Evolutionary conservation across 768 basidiomycete species (phyloP), one percentile per base, ranked within the genome.

Genomic region (Glaciozyma martinii): DNA sequence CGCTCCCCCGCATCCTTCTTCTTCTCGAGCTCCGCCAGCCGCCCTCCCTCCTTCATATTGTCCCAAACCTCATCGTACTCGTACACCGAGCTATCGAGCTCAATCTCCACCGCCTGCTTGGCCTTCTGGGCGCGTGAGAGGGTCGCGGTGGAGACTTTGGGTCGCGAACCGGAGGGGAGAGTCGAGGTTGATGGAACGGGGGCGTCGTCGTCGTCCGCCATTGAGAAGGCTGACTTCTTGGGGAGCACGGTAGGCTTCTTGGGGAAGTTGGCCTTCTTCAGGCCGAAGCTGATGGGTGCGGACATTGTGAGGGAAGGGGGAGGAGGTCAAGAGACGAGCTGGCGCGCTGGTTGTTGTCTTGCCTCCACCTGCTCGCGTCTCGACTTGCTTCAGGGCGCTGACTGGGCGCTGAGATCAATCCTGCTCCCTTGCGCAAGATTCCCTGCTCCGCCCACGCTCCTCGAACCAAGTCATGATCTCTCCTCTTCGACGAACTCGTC

Each of bases 21-120:
- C 77, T 90, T 90, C 3, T 79, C 81, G 71, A 83, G 82, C 73
- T 90, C 89, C 74, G 87, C 87, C 47, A 78, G 78, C 67, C 79
- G 78, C 77, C 92, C 89, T 1, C 85, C 87, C 69, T 87, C 84
- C 77, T 98, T 92, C 86, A 99, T 97, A 70, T 82, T 84, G 73
- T 99, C 95, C 83, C 86, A 98, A 6, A 98, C 85, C 77, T 90
- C 92, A 75, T 99, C 95, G 73, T 99, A 99, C 76, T 93, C 85
- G 76, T 87, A 98, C 6, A 93, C 88, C 0, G 86, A 86, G 50
- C 82, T 74, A 71, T 98, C 94, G 5, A 91, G 79, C 66, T 81
- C 80, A 78, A 85, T 82, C 75, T 93, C 92, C 57, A 82, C 83
- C 67, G 89, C 85, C 78, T 93, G 84, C 69, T 83, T 82, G 74